These are phyloP conservation scores for Neurospora intermedia DNA, from an alignment of 495 filamentous ascomycete genomes.

Conservation along the genomic window DNA sequence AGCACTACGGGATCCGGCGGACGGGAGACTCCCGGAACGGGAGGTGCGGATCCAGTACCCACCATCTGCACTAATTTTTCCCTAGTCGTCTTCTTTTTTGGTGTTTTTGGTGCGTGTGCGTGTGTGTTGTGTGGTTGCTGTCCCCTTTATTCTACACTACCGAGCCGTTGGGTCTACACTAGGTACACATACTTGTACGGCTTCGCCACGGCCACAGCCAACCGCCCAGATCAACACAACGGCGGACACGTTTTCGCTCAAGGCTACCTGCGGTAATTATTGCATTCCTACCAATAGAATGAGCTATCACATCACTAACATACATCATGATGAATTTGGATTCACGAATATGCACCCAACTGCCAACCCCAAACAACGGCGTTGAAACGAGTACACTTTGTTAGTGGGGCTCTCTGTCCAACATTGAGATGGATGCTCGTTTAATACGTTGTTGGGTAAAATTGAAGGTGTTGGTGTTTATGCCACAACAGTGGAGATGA, in stretches of 20 bases:
- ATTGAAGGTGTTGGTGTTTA: background rate
- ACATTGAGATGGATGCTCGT: constrained; percentile 51
- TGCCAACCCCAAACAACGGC: background rate
- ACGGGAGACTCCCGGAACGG: background rate
- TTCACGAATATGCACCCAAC: background rate
- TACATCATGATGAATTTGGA: background rate
- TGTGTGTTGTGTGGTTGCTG: background rate
- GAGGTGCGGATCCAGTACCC: background rate
- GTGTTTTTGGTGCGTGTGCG: background rate
- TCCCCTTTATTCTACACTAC: background rate
- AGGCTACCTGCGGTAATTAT: background rate
- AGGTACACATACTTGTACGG: background rate
- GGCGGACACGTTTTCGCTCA: background rate
- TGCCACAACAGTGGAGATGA: background rate
- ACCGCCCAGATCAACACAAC: background rate
- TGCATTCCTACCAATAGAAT: background rate
- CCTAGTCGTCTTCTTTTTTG: background rate
- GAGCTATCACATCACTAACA: background rate
- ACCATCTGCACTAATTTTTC: background rate
- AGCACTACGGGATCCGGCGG: background rate
- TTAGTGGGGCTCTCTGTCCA: constrained; percentile 39
- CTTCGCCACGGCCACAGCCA: background rate
- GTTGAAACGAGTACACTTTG: background rate
- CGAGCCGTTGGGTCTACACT: background rate
- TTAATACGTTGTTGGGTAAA: constrained; percentile 54